These are phyloP conservation scores for Ceratocystis papillata DNA, from an alignment of 2,329 filamentous ascomycete genomes.

Conservation along the genomic window DNA sequence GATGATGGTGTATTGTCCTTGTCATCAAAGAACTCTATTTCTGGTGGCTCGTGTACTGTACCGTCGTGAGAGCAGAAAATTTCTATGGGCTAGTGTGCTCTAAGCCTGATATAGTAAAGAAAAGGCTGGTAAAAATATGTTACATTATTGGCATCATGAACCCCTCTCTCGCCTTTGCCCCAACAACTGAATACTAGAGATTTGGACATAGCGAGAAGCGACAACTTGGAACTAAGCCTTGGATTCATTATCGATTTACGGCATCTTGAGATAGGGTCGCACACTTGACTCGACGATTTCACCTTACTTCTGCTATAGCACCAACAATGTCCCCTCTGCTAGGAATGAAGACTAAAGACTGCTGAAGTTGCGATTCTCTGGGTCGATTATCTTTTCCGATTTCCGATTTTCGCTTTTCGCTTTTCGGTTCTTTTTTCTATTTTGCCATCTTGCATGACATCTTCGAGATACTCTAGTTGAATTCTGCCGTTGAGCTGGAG, in stretches of 20 bases:
- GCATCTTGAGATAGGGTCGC: not conserved
- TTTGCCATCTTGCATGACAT: too few species aligned
- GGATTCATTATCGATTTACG: not conserved
- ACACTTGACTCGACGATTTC: not conserved
- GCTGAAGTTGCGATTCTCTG: not conserved
- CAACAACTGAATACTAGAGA: not conserved
- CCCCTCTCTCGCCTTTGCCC: too few species aligned
- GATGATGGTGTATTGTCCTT: not conserved
- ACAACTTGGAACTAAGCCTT: not conserved
- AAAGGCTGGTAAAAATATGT: not conserved
- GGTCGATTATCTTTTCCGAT: not conserved
- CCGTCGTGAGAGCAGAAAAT: not conserved
- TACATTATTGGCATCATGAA: not conserved
- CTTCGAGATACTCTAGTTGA: not conserved
- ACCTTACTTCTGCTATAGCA: not conserved
- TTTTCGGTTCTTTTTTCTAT: too few species aligned
- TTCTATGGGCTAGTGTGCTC: not conserved
- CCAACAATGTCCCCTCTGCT: not conserved
- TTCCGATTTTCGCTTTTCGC: not conserved
- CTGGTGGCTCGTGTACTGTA: slow-evolving; percentile 6
- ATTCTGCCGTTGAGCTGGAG: not conserved
- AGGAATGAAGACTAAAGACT: not conserved
- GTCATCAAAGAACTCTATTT: not conserved
- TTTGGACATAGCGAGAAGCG: not conserved
- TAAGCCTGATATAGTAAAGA: not conserved